Evolutionary conservation across 2,329 filamentous ascomycete genomes (phyloP).

Genomic region (Cryphonectria nitschkei): DNA sequence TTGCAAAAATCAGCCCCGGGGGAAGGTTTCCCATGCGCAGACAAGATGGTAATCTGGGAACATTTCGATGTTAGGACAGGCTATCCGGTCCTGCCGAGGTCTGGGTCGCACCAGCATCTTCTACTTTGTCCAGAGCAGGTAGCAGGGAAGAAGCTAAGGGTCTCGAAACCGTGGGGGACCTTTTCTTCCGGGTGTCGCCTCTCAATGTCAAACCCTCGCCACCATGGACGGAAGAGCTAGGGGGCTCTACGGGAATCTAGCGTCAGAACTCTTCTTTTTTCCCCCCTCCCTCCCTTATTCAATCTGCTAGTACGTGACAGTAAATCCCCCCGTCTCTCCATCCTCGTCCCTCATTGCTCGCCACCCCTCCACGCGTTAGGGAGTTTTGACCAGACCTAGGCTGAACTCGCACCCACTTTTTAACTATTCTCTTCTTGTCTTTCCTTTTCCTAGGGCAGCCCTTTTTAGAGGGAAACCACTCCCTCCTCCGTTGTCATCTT

Average conservation of each 20-base stretch:
- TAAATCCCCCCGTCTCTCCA: background rate
- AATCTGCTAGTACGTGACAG: background rate
- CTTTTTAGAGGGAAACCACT: background rate
- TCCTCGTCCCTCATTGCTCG: background rate
- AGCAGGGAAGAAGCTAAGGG: background rate
- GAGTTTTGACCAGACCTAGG: background rate
- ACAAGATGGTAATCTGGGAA: background rate
- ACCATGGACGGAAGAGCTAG: background rate
- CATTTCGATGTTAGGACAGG: background rate
- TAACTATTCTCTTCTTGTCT: background rate
- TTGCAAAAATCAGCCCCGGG: background rate
- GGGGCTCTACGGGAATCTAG: background rate
- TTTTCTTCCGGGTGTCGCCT: constrained; percentile 3
- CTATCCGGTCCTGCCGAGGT: background rate
- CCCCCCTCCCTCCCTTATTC: background rate
- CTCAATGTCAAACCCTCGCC: background rate
- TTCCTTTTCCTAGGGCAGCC: background rate
- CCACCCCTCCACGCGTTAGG: background rate
- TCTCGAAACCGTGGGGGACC: background rate
- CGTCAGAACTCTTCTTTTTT: background rate
- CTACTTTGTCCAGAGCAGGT: background rate
- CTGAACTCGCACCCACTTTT: background rate
- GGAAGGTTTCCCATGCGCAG: background rate
- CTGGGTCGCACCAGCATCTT: background rate
- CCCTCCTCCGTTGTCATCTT: background rate